A percentile compares a stretch with the other conserved stretches of the same genome.
Conservation (phyloP, 169 alveolate species). For the Babesia bigemina region DNA sequence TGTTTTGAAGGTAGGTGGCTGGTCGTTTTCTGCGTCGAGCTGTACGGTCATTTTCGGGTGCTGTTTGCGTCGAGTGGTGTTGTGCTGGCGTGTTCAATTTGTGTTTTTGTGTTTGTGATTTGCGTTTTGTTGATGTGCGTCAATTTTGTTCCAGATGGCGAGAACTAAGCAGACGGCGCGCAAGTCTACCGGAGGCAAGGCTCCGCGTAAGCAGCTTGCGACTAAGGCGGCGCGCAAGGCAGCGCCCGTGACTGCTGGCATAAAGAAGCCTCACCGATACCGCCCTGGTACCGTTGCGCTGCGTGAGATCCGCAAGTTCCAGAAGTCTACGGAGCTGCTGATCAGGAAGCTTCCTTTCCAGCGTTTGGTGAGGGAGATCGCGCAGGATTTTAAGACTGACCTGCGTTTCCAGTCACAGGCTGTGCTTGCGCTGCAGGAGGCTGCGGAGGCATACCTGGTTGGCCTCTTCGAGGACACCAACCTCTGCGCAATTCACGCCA, state of each 20-base stretch:
- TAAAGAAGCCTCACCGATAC: slow-evolving; percentile 97
- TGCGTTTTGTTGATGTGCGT: slow-evolving; percentile 10
- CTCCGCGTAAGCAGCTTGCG: slow-evolving; percentile 97
- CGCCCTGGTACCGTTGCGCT: slow-evolving; percentile 99
- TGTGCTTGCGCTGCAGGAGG: slow-evolving; percentile 95
- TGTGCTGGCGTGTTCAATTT: background rate
- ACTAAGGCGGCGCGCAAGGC: slow-evolving; percentile 98
- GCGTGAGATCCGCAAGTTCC: slow-evolving; percentile 97
- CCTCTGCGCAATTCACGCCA: slow-evolving; percentile 99
- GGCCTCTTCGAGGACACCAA: slow-evolving; percentile 99
- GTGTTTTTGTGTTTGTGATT: background rate
- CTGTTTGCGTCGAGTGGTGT: no score
- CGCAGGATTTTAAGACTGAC: slow-evolving; percentile 92
- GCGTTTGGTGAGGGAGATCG: slow-evolving; percentile 95
- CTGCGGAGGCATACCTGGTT: slow-evolving; percentile 98
- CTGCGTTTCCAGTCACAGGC: slow-evolving; percentile 93
- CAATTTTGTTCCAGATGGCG: slow-evolving; percentile 85
- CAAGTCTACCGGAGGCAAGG: slow-evolving; percentile 97
- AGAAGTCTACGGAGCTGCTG: slow-evolving; percentile 91
- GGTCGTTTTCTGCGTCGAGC: no score
- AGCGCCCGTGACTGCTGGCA: slow-evolving; percentile 96
- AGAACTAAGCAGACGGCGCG: slow-evolving; percentile 98
- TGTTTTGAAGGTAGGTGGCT: no score
- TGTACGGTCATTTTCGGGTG: no score
- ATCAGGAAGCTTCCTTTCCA: slow-evolving; percentile 96